phyloP scores from a whole-genome alignment of 805 yeast genomes.

The Groenewaldozyma tartarivorans region DNA sequence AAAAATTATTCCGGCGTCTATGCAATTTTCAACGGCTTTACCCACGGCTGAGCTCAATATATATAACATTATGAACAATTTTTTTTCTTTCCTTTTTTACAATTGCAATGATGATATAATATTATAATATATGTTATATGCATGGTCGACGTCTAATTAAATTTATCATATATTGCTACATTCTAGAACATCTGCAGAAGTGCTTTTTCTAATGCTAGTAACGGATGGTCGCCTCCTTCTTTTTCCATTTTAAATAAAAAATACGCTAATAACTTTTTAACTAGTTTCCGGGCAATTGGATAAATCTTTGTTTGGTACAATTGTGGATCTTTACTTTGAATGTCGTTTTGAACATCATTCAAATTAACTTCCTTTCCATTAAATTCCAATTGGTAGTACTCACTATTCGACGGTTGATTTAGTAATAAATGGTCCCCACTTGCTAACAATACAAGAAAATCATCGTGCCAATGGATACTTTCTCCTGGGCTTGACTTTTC shows the following conservation, averaged over 20 bases:
- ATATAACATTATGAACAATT: too few relatives aligned
- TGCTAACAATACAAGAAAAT: slow-evolving; percentile 19
- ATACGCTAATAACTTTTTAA: background rate
- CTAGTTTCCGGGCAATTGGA: slow-evolving; percentile 3
- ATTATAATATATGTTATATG: too few relatives aligned
- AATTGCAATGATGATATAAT: too few relatives aligned
- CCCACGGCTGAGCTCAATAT: too few relatives aligned
- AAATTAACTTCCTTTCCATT: slow-evolving; percentile 17
- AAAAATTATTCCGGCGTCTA: too few relatives aligned
- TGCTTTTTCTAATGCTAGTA: slow-evolving; percentile 1
- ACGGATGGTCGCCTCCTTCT: slow-evolving; percentile 1
- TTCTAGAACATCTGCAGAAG: too few relatives aligned
- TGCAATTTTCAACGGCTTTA: too few relatives aligned
- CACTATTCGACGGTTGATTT: slow-evolving; percentile 8
- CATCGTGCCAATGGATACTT: slow-evolving; percentile 15
- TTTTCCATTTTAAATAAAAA: background rate
- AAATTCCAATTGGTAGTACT: slow-evolving; percentile 15
- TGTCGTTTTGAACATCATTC: slow-evolving; percentile 7
- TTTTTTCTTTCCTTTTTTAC: too few relatives aligned
- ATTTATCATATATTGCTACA: too few relatives aligned
- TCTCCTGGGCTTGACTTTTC: too few relatives aligned
- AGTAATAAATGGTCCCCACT: slow-evolving; percentile 17
- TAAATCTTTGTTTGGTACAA: slow-evolving; percentile 2
- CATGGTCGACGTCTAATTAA: too few relatives aligned
- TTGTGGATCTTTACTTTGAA: slow-evolving; percentile 3